A percentile compares a stretch with the other conserved stretches of the same genome.
These are phyloP conservation scores for Sicyos edulis DNA, from an alignment of 306 rosid genomes.

Conservation along the genomic window DNA sequence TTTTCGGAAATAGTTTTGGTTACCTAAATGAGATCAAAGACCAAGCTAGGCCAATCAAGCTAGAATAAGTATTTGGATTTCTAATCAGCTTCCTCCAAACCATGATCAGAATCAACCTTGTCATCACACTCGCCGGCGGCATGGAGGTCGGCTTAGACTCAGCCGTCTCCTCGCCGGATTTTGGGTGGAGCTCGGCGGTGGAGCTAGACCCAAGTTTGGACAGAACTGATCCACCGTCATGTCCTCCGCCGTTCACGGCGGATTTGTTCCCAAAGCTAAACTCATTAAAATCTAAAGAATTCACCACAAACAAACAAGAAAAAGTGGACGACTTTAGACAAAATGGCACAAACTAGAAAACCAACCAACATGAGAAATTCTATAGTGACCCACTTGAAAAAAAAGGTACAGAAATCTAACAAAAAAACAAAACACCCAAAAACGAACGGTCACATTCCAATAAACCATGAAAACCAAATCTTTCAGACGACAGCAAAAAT, in stretches of 20 bases:
- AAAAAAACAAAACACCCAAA: too few species aligned
- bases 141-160: too few species aligned
- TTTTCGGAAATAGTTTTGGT: too few species aligned
- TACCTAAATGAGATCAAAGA: too few species aligned
- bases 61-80: too few species aligned
- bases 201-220: conserved; percentile 82
- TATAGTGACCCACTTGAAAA: conserved; percentile 15
- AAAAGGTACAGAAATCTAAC: conserved; percentile 21
- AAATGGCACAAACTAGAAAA: background rate
- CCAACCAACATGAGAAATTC: conserved; percentile 23
- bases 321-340: background rate
- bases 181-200: conserved; percentile 71
- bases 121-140: too few species aligned
- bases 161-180: too few species aligned
- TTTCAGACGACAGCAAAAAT: background rate
- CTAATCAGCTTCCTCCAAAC: too few species aligned
- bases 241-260: conserved; percentile 42
- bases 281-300: conserved; percentile 52
- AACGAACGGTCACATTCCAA: background rate
- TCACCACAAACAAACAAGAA: background rate
- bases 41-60: too few species aligned
- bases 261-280: conserved; percentile 63
- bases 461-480: conserved; percentile 1
- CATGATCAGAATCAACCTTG: too few species aligned
- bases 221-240: conserved; percentile 60